phyloP scores from a whole-genome alignment of 2,329 filamentous ascomycete species.

The Aspergillus unguis region DNA sequence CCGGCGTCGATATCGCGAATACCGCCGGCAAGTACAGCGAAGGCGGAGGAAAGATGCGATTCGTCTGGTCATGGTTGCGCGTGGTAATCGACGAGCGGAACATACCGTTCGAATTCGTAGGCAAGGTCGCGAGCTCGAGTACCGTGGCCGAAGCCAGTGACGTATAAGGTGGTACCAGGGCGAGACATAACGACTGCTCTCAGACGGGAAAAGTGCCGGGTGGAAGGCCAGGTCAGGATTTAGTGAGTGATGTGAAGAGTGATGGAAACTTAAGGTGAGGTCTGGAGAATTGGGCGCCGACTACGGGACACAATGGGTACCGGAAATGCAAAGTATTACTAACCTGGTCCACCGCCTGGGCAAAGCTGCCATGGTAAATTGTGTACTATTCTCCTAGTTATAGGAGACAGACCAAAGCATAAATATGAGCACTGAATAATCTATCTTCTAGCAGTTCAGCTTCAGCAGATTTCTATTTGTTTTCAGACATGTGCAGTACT shows the following conservation, averaged over 20 bases:
- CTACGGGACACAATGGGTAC: no score
- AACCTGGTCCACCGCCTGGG: no score
- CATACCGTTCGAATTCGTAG: slow-evolving; percentile 99
- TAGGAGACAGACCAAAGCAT: no score
- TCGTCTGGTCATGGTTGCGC: slow-evolving; percentile 42
- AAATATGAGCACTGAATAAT: no score
- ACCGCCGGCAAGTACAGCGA: slow-evolving; percentile 37
- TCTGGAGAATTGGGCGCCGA: no score
- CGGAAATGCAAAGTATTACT: no score
- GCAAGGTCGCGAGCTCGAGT: slow-evolving; percentile 98
- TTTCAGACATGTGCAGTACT: no score
- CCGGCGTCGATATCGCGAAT: slow-evolving; percentile 21
- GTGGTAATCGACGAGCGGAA: slow-evolving; percentile 54
- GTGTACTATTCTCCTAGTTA: no score
- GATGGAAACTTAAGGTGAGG: not conserved
- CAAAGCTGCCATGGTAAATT: no score
- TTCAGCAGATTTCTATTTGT: no score
- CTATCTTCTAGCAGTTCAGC: no score
- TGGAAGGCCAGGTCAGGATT: not conserved
- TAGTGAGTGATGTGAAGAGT: not conserved
- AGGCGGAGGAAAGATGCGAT: slow-evolving; percentile 23
- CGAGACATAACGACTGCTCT: slow-evolving; percentile 67
- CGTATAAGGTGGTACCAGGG: slow-evolving; percentile 90
- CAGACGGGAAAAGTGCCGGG: not conserved
- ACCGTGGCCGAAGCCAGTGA: slow-evolving; percentile 98